phyloP scores from a whole-genome alignment of 352 stramenopile species.

The Phytopythium boreale region DNA sequence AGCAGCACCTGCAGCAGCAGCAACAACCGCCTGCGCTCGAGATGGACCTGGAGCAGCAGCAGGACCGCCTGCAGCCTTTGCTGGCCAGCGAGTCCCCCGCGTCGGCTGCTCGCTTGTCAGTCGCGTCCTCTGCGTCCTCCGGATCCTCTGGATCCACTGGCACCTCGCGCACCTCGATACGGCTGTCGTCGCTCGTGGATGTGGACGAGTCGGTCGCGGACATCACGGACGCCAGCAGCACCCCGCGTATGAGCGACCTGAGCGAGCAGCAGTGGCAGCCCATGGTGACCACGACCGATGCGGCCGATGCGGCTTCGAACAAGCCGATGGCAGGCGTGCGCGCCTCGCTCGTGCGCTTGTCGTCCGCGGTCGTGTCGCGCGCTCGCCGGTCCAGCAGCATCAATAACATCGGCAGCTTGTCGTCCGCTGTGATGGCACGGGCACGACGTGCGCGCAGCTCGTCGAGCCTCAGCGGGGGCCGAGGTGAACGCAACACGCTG shows the following conservation, averaged over 20 bases:
- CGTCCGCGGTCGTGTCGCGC: slow-evolving; percentile 12
- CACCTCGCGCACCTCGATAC: slow-evolving; percentile 7
- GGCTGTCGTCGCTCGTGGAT: slow-evolving; percentile 7
- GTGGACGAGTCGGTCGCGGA: slow-evolving; percentile 5
- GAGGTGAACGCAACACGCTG: slow-evolving; percentile 5
- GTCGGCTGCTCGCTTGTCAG: neutral
- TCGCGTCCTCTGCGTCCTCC: slow-evolving; percentile 3
- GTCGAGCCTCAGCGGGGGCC: slow-evolving; percentile 5
- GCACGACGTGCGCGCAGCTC: slow-evolving; percentile 5
- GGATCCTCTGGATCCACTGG: slow-evolving; percentile 2
- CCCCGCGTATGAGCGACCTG: slow-evolving; percentile 13
- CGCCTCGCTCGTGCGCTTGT: slow-evolving; percentile 23
- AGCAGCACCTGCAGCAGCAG: slow-evolving; percentile 21
- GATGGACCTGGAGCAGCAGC: slow-evolving; percentile 12
- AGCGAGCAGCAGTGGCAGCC: slow-evolving; percentile 26
- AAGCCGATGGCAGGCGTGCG: slow-evolving; percentile 1
- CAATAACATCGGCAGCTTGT: slow-evolving; percentile 14
- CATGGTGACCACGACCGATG: slow-evolving; percentile 21
- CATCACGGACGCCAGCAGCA: neutral
- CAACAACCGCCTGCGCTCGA: slow-evolving; percentile 3
- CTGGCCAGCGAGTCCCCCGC: slow-evolving; percentile 12
- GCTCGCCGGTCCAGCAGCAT: slow-evolving; percentile 24
- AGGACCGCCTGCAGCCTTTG: slow-evolving; percentile 26
- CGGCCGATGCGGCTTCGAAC: neutral
- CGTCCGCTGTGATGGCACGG: slow-evolving; percentile 5